Base-by-base conservation (phyloP, 2,329 filamentous ascomycete genomes). In the Mycosphaerella sp. region DNA sequence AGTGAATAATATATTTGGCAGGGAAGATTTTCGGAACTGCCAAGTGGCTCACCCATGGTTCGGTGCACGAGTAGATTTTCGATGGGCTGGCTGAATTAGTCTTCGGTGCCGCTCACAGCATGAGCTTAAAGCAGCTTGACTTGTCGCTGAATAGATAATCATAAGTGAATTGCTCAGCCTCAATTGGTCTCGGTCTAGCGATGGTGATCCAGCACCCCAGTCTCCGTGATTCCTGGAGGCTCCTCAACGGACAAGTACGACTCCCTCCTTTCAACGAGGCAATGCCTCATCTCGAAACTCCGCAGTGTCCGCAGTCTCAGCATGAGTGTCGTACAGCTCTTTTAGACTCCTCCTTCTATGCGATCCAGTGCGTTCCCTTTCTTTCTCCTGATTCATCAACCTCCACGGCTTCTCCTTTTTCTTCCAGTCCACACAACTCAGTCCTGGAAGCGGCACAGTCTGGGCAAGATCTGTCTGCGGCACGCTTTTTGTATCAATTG, bases 391-490 rank as follows among this genome's bases (percentile, higher is more conserved):
- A 21, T 57, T 53, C 32, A 64, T 42, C 10, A 63, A 30, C 28
- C 58, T 58, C 62, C 63, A 67, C 14, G 66, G 70, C 50, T 68
- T 70, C 25, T 66, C 65, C 52, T 64, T 64, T 36, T 66, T 60
- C 55, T 66, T 66, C 49, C 64, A 64, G 41, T 66, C 61, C 27
- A 73, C 62, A 53, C 72, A 70, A 37, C 70, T 73, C 49, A 75
- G 52, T 0, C 72, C 73, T 3, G 53, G 39, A 45, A 67, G 60
- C 18, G 73, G 73, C 27, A 75, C 72, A 5, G 58, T 53, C 50
- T 65, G 66, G 14, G 54, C 62, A 50, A 75, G 53, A 54, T 74
- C 71, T 49, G 65, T 60, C 53, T 67, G 64, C 36, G 59, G 60
- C 9, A 59, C 47, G 35, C 55, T 60, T 44, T 64, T 63, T 16